These are phyloP conservation scores for Lactifluus volemus DNA, from an alignment of 768 basidiomycete genomes.

Conservation along the genomic window DNA sequence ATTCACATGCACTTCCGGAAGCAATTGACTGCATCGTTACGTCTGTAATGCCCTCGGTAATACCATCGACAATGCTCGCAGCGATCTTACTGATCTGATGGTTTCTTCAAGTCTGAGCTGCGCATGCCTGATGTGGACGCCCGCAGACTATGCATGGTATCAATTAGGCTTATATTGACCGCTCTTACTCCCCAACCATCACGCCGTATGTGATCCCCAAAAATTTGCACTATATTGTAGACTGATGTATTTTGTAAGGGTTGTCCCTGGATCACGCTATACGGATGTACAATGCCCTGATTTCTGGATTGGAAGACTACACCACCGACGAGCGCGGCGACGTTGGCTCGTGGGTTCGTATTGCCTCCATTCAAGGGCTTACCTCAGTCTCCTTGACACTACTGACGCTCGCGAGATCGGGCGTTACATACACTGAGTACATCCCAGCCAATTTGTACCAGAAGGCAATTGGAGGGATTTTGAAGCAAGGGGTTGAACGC, in stretches of 20 bases:
- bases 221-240: background rate
- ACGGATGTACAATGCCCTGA: slow-evolving; percentile 42
- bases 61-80: slow-evolving; percentile 32
- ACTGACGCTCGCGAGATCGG: slow-evolving; percentile 34
- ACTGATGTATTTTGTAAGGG: background rate
- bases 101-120: slow-evolving; percentile 27
- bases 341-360: slow-evolving; percentile 92
- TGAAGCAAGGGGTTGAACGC: slow-evolving; percentile 87
- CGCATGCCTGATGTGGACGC: slow-evolving; percentile 44
- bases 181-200: slow-evolving; percentile 36
- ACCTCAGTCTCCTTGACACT: slow-evolving; percentile 44
- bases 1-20: slow-evolving; percentile 45
- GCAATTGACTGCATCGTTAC: slow-evolving; percentile 52
- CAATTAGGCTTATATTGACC: slow-evolving; percentile 41
- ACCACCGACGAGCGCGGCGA: slow-evolving; percentile 92
- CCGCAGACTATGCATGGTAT: slow-evolving; percentile 44
- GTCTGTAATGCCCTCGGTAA: slow-evolving; percentile 37
- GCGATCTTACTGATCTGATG: slow-evolving; percentile 19
- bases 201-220: slow-evolving; percentile 33
- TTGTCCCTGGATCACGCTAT: slow-evolving; percentile 4
- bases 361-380: slow-evolving; percentile 64
- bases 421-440: slow-evolving; percentile 45
- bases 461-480: slow-evolving; percentile 49
- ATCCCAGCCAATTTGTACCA: slow-evolving; percentile 53
- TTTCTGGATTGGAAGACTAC: slow-evolving; percentile 82